A percentile compares a stretch with the other conserved stretches of the same genome.
Conservation (phyloP, 345 rosid genomes). For the Streptanthus diversifolius region DNA sequence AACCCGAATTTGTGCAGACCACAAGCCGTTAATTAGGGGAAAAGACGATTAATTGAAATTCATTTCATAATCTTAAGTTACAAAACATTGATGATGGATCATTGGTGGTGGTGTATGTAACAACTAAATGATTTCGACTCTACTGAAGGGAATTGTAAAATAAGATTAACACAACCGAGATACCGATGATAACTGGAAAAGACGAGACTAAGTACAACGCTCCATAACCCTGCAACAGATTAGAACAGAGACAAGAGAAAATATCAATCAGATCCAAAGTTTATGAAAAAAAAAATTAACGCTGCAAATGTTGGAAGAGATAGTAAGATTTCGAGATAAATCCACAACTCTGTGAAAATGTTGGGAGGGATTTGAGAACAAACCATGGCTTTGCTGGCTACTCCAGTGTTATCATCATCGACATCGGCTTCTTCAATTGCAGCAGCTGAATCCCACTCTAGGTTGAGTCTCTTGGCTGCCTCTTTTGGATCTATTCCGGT, state of each 20-base stretch:
- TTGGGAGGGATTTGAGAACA: slow-evolving; percentile 31
- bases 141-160: slow-evolving; percentile 95
- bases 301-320: not conserved
- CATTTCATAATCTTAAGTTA: slow-evolving; percentile 22
- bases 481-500: slow-evolving; percentile 74
- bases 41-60: not conserved
- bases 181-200: slow-evolving; percentile 86
- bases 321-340: not conserved
- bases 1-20: slow-evolving; percentile 23
- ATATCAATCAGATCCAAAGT: not conserved
- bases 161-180: slow-evolving; percentile 74
- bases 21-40: slow-evolving; percentile 20
- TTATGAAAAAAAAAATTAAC: not conserved
- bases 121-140: slow-evolving; percentile 12
- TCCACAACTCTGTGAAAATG: not conserved
- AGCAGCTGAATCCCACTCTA: slow-evolving; percentile 97
- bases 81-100: slow-evolving; percentile 24
- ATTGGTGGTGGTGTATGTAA: slow-evolving; percentile 12
- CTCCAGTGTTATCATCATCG: slow-evolving; percentile 52
- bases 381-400: slow-evolving; percentile 74
- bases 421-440: slow-evolving; percentile 59
- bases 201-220: slow-evolving; percentile 85
- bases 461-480: slow-evolving; percentile 83
- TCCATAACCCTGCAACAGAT: slow-evolving; percentile 79
- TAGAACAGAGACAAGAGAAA: not conserved